Evolutionary conservation across 129 eudicot genomes (phyloP).

Genomic region (Calendula officinalis): DNA sequence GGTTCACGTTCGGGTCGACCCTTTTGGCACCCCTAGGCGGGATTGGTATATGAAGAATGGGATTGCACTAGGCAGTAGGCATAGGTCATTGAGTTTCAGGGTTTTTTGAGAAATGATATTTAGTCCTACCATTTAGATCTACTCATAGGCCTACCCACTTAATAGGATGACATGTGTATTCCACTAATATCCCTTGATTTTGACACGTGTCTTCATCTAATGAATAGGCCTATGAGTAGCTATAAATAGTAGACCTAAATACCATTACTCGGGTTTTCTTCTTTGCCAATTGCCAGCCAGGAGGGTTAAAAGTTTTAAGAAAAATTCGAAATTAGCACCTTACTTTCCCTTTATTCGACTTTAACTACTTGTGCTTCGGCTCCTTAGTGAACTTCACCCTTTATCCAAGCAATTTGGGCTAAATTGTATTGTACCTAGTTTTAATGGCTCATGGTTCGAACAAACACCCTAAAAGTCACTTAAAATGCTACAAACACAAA

Average conservation of each 20-base stretch:
- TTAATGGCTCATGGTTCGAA: not conserved
- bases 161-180: too few species aligned
- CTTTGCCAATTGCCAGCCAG: not conserved
- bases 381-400: constrained; percentile 1
- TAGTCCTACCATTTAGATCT: too few species aligned
- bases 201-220: too few species aligned
- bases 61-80: not conserved
- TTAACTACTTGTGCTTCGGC: constrained; percentile 7
- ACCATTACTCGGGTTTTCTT: too few species aligned
- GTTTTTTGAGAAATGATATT: too few species aligned
- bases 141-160: too few species aligned
- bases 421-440: not conserved
- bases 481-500: constrained; percentile 1
- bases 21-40: too few species aligned
- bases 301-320: not conserved
- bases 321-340: not conserved
- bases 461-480: not conserved
- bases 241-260: too few species aligned
- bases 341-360: not conserved
- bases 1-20: too few species aligned
- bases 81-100: not conserved
- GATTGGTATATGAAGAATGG: too few species aligned
- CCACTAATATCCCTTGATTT: too few species aligned
- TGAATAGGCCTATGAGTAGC: too few species aligned
- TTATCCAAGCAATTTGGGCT: not conserved